Evolutionary conservation across 805 yeast species (phyloP).

Genomic region (Monosporozyma solicola): DNA sequence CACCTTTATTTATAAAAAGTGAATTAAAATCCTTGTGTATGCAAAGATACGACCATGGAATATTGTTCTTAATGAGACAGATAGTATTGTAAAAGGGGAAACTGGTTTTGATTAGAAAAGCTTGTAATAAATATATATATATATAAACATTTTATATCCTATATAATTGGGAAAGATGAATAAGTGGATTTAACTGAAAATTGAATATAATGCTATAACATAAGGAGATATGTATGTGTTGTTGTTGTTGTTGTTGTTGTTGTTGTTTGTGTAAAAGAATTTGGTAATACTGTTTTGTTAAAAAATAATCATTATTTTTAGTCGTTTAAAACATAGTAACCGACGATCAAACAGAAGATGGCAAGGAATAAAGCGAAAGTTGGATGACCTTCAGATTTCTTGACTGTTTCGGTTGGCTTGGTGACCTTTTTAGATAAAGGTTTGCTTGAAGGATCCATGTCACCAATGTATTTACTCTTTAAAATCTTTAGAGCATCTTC

Average conservation of each 20-base stretch:
- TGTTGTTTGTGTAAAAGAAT: too few relatives aligned
- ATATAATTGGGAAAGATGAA: background rate
- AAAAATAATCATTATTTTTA: background rate
- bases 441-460: conserved; percentile 54
- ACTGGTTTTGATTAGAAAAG: too few relatives aligned
- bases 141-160: too few relatives aligned
- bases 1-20: background rate
- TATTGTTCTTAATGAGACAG: background rate
- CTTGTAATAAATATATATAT: too few relatives aligned
- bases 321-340: conserved; percentile 23
- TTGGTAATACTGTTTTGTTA: background rate
- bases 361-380: conserved; percentile 79
- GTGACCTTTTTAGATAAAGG: conserved; percentile 21
- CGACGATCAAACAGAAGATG: conserved; percentile 31
- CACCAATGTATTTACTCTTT: conserved; percentile 63
- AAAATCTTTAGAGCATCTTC: conserved; percentile 86
- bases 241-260: too few relatives aligned
- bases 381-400: conserved; percentile 55
- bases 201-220: background rate
- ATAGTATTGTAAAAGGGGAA: too few relatives aligned
- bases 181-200: background rate
- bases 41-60: too few relatives aligned
- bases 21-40: background rate
- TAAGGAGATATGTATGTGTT: background rate
- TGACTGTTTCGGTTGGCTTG: conserved; percentile 14